Evolutionary conservation across 352 stramenopile genomes (phyloP).

Genomic region (Globisporangium yorkense): DNA sequence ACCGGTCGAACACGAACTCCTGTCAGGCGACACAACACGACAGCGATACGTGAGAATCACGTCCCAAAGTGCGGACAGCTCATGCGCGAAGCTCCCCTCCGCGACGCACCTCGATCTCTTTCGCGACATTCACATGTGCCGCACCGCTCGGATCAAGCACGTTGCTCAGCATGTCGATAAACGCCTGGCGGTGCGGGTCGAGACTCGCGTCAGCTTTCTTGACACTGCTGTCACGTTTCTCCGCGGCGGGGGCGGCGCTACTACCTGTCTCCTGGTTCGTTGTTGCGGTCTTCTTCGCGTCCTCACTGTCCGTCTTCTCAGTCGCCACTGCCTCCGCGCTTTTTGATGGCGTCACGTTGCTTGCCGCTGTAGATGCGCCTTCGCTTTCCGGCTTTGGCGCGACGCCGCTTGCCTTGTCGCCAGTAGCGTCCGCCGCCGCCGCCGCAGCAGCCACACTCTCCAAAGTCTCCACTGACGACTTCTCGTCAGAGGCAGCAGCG

Average conservation of each 20-base stretch:
- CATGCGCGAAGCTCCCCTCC: not conserved
- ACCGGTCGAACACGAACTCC: slow-evolving; percentile 71
- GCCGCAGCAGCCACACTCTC: not conserved
- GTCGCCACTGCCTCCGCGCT: too few relatives aligned
- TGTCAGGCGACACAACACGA: slow-evolving; percentile 13
- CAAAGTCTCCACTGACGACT: not conserved
- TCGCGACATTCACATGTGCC: slow-evolving; percentile 35
- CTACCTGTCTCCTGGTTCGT: not conserved
- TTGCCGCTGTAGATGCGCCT: too few relatives aligned
- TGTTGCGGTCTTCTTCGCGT: not conserved
- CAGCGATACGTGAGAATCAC: not conserved
- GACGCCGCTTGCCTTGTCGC: too few relatives aligned
- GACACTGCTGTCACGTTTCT: not conserved
- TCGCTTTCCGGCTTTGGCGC: too few relatives aligned
- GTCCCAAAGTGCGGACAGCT: not conserved
- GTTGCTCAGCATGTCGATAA: slow-evolving; percentile 66
- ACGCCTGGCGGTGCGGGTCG: slow-evolving; percentile 52
- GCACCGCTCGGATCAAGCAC: slow-evolving; percentile 39
- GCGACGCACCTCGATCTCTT: slow-evolving; percentile 58
- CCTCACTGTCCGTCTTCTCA: not conserved
- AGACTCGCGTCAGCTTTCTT: slow-evolving; percentile 29
- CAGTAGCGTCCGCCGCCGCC: too few relatives aligned
- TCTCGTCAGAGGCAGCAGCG: not conserved
- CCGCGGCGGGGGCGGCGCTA: not conserved
- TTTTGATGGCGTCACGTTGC: too few relatives aligned